Evolutionary conservation across 257 asterid genomes (phyloP), one percentile per base, ranked within the genome.

Genomic region (Misopates orontium): DNA sequence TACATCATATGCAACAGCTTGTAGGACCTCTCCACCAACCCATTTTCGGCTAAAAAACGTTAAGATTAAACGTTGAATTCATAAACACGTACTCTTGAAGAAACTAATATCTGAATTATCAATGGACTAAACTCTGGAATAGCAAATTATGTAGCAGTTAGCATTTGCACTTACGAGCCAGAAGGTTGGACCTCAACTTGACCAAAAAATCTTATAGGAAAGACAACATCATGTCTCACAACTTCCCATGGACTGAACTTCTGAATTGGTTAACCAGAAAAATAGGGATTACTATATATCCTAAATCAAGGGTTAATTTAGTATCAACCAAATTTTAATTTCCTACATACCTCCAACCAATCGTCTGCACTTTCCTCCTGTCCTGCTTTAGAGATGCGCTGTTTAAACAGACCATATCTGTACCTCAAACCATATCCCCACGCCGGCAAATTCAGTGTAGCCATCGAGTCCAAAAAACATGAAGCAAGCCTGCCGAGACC

Each of bases 351-450:
- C 95, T 94, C 99, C 83, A 90, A 67, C 99, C 99, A 94, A 78
- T 94, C 97, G 64, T 90, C 97, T 31, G 97, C 93, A 74, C 59
- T 73, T 82, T 94, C 99, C 71, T 86, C 97, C 73, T 94, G 99
- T 60, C 99, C 99, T 57, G 83, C 82, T 76, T 83, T 86, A 65
- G 86, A 68, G 71, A 94, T 90, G 63, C 73, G 78, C 75, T 94
- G 99, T 90, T 94, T 94, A 80, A 94, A 94, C 51, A 90, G 84
- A 28, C 99, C 99, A 66, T 94, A 88, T 79, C 87, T 86, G 81
- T 94, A 94, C 77, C 99, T 86, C 85, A 94, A 80, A 58, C 99
- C 99, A 77, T 94, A 94, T 18, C 99, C 99, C 99, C 99, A 94
- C 20, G 99, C 99, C 14, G 99, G 99, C 76, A 94, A 80, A 73